Evolutionary conservation across 106 monocot species (phyloP), one percentile per base, ranked within the genome.

Genomic region (Dactylorhiza incarnata): DNA sequence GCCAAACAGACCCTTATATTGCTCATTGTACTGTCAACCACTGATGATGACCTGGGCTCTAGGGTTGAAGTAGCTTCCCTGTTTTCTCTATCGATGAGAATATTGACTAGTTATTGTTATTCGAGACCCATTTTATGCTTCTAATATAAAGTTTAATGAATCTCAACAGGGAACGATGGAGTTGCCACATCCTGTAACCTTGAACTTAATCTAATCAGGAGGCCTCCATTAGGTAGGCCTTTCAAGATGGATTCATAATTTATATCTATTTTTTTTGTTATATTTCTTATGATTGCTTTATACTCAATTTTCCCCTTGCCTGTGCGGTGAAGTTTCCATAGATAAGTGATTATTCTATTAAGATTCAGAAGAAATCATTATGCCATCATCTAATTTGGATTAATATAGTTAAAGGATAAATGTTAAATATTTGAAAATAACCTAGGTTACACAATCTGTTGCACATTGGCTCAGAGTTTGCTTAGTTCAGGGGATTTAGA

Each of bases 101-200:
- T 46, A 10, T 46, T 71, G 9, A 55, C 43, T 5, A 13, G 5
- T 66, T 15, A n/a, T 48, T 73, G 24, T 65, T 26, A 61, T 17
- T 23, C 23, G 8, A 23, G 5, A 61, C 20, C 54, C 54, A 61
- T 61, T 24, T 29, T 66, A 45, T 74, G 7, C 15, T 0, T 25
- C 9, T 67, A 75, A 62, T 70, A 17, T 67, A 17, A 74, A 0
- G 63, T 46, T 72, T 43, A 17, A 45, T 70, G 51, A 67, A 24
- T 77, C 52, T 72, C 45, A 76, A 47, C 78, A 84, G 86, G 81
- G 78, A 75, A 14, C 48, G 73, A 74, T 74, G 80, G 11, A 74
- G 75, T 45, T 91, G 91, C 81, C 55, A 73, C 55, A 88, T 91
- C 25, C 79, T 87, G 61, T 90, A 76, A 90, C n/a, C 49, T 26